A percentile compares a stretch with the other conserved stretches of the same genome.
Evolutionary conservation across 345 rosid genomes (phyloP).

Genomic region (Mallotus nudiflorus): DNA sequence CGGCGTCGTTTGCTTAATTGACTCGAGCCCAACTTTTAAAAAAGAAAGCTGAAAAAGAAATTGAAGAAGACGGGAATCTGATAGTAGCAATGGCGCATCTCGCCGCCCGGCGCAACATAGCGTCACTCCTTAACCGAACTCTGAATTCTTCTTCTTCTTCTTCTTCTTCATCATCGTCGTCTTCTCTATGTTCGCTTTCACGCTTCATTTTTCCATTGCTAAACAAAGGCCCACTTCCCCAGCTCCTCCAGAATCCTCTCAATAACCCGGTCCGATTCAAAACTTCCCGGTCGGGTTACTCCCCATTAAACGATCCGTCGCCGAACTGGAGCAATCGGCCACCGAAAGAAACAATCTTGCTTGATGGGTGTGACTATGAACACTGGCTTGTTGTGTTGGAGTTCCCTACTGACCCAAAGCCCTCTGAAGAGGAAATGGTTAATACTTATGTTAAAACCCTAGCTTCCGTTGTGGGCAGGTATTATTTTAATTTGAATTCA

Average conservation of each 20-base stretch:
- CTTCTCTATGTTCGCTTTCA: conserved; percentile 42
- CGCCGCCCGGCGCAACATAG: conserved; percentile 52
- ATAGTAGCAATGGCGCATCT: conserved; percentile 52
- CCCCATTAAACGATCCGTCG: conserved; percentile 86
- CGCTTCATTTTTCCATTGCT: conserved; percentile 51
- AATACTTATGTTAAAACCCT: conserved; percentile 79
- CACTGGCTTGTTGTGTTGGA: conserved; percentile 98
- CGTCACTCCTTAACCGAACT: conserved; percentile 39
- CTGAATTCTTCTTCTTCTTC: conserved; percentile 34
- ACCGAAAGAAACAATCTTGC: conserved; percentile 84
- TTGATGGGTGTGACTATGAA: conserved; percentile 93
- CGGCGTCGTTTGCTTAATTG: too few relatives aligned
- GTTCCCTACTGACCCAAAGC: conserved; percentile 72
- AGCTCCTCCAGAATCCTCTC: conserved; percentile 29
- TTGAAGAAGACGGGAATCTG: background rate
- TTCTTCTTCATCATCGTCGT: conserved; percentile 36
- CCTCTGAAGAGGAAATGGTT: conserved; percentile 82
- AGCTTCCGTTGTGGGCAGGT: conserved; percentile 76
- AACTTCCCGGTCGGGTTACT: conserved; percentile 73
- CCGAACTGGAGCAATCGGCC: conserved; percentile 95
- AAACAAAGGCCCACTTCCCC: conserved; percentile 27
- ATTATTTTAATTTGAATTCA: background rate
- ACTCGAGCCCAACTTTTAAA: too few relatives aligned
- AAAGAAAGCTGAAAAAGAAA: background rate
- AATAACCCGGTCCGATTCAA: conserved; percentile 49